These are phyloP conservation scores for Periconia macrospinosa DNA, from an alignment of 2,329 filamentous ascomycete genomes.

Conservation along the genomic window DNA sequence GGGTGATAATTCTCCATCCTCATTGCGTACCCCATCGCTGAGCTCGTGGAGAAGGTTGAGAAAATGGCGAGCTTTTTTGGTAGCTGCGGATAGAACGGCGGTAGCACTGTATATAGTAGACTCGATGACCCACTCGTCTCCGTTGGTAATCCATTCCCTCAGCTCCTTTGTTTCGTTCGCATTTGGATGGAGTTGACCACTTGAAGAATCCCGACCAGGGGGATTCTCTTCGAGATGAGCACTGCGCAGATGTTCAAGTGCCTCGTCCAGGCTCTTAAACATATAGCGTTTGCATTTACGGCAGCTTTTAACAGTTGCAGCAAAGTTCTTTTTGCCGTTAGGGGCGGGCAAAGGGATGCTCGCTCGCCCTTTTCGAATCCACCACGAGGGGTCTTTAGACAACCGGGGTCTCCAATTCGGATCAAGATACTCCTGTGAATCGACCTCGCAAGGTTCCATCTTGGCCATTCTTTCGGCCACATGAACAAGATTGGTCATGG, in stretches of 20 bases:
- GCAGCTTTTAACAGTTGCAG: slow-evolving; percentile 18
- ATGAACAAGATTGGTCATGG: slow-evolving; percentile 19
- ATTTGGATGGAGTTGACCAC: background rate
- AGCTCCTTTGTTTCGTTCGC: slow-evolving; percentile 2
- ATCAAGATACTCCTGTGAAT: slow-evolving; percentile 10
- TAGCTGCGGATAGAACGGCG: slow-evolving; percentile 18
- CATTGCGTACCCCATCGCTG: slow-evolving; percentile 27
- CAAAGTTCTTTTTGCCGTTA: slow-evolving; percentile 12
- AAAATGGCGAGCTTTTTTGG: slow-evolving; percentile 11
- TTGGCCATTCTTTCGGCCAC: slow-evolving; percentile 3
- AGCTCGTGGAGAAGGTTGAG: slow-evolving; percentile 21
- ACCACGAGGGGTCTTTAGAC: slow-evolving; percentile 14
- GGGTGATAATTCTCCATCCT: slow-evolving; percentile 25
- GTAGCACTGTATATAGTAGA: slow-evolving; percentile 15
- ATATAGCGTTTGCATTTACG: slow-evolving; percentile 13
- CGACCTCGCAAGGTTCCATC: slow-evolving; percentile 3
- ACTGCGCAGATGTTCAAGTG: slow-evolving; percentile 22
- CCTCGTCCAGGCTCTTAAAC: slow-evolving; percentile 17
- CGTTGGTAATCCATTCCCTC: slow-evolving; percentile 25
- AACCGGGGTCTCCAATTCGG: slow-evolving; percentile 9
- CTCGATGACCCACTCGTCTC: slow-evolving; percentile 23
- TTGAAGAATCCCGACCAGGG: background rate
- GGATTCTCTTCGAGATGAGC: slow-evolving; percentile 12
- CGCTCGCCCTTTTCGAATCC: slow-evolving; percentile 11
- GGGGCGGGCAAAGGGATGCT: slow-evolving; percentile 6